Evolutionary conservation across 768 basidiomycete species (phyloP).

Genomic region (Kwoniella pini): DNA sequence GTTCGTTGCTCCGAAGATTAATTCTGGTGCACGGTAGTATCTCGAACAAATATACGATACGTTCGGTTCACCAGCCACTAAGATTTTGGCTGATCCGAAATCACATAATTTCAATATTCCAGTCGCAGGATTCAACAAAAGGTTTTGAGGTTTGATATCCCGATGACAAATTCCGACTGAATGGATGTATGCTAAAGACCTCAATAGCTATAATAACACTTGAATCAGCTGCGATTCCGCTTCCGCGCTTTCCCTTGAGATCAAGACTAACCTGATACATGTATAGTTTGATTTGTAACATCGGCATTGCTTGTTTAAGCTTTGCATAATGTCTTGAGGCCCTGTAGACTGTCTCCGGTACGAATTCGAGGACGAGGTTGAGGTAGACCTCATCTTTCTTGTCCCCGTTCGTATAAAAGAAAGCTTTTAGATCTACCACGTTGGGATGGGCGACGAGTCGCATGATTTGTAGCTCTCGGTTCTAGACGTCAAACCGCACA

Average conservation of each 20-base stretch:
- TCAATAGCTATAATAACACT: constrained; percentile 91
- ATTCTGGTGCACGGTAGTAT: constrained; percentile 98
- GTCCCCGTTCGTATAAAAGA: constrained; percentile 99
- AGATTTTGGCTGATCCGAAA: constrained; percentile 98
- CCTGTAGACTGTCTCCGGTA: constrained; percentile 98
- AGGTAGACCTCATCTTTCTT: constrained; percentile 99
- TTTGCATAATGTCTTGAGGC: constrained; percentile 98
- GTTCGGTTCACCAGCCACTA: constrained; percentile 96
- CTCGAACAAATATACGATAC: constrained; percentile 99
- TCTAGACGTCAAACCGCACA: too few species aligned
- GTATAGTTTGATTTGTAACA: constrained; percentile 99
- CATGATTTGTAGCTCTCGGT: constrained; percentile 99
- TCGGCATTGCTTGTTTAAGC: constrained; percentile 99
- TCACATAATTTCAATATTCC: constrained; percentile 97
- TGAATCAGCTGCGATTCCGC: too few species aligned
- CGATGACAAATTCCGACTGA: constrained; percentile 99
- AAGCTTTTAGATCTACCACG: constrained; percentile 94
- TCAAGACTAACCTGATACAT: constrained; percentile 67
- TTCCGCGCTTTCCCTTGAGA: neutral
- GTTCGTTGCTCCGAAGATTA: constrained; percentile 99
- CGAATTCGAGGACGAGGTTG: constrained; percentile 98
- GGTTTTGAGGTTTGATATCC: constrained; percentile 99
- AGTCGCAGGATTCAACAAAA: constrained; percentile 93
- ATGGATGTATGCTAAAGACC: constrained; percentile 98
- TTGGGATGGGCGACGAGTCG: constrained; percentile 93